Evolutionary conservation across 1,139 yeast genomes (phyloP).

Genomic region (Debaryomyces robertsiae): DNA sequence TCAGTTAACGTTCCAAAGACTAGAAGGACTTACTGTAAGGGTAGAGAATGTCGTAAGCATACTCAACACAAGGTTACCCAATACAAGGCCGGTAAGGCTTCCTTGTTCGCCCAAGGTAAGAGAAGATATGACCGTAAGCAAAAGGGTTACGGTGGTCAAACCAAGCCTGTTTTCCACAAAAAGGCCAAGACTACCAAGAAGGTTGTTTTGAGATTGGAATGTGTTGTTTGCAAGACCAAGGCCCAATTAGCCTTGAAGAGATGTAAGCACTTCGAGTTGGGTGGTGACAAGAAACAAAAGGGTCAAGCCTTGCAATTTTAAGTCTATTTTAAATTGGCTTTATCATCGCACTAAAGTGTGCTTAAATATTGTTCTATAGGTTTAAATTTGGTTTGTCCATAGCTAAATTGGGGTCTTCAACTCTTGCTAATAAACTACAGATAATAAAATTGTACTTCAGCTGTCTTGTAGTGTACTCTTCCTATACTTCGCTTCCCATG

Average conservation of each 20-base stretch:
- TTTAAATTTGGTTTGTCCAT: constrained; percentile 9
- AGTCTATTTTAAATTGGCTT: constrained; percentile 23
- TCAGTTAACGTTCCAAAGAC: constrained; percentile 99
- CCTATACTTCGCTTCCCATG: no score
- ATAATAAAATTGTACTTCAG: background rate
- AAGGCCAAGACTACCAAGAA: constrained; percentile 99
- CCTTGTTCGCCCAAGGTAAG: constrained; percentile 99
- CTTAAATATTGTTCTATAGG: constrained; percentile 13
- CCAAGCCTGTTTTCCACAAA: constrained; percentile 99
- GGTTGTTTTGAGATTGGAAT: constrained; percentile 99
- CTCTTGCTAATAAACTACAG: constrained; percentile 12
- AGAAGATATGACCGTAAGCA: constrained; percentile 99
- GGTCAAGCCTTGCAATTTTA: constrained; percentile 97
- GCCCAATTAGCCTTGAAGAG: constrained; percentile 97
- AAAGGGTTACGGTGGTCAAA: constrained; percentile 99
- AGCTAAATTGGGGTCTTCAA: constrained; percentile 10
- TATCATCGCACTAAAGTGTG: constrained; percentile 9
- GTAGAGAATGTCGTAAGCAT: constrained; percentile 99
- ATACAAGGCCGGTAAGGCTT: constrained; percentile 99
- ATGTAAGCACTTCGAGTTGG: constrained; percentile 99
- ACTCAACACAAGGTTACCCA: constrained; percentile 99
- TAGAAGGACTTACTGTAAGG: constrained; percentile 99
- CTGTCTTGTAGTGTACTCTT: background rate
- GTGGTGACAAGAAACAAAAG: constrained; percentile 99
- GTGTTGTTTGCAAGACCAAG: constrained; percentile 98